A percentile compares a stretch with the other conserved stretches of the same genome.
Conservation (phyloP, 805 yeast species). For the Lipomyces oligophaga region DNA sequence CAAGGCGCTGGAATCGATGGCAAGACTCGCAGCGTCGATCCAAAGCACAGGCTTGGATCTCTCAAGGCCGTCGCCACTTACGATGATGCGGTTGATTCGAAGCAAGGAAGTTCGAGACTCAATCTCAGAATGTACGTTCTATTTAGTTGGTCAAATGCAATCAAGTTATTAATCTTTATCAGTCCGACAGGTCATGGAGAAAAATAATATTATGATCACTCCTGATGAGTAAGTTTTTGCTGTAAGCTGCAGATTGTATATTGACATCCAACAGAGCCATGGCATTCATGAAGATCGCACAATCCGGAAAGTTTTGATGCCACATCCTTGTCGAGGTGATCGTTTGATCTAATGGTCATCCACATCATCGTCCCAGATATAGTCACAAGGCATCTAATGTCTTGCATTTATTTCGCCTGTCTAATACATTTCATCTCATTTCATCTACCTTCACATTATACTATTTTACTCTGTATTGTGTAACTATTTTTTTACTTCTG, state of each 20-base stretch:
- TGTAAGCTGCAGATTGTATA: background rate
- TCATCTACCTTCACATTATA: background rate
- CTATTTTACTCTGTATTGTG: background rate
- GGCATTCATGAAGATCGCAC: slow-evolving; percentile 3
- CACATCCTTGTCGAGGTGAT: too few relatives aligned
- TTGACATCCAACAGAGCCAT: slow-evolving; percentile 1
- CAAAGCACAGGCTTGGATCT: background rate
- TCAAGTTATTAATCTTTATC: too few relatives aligned
- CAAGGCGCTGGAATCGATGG: too few relatives aligned
- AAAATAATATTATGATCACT: slow-evolving; percentile 13
- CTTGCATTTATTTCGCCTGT: too few relatives aligned
- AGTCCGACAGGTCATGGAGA: slow-evolving; percentile 12
- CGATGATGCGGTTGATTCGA: slow-evolving; percentile 10
- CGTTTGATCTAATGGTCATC: too few relatives aligned
- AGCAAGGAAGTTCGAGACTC: slow-evolving; percentile 20
- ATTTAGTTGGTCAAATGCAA: background rate
- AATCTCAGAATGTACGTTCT: slow-evolving; percentile 12
- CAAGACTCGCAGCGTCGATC: too few relatives aligned
- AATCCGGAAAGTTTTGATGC: slow-evolving; percentile 4
- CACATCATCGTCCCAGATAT: too few relatives aligned
- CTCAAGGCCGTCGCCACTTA: slow-evolving; percentile 10
- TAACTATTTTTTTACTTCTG: too few relatives aligned
- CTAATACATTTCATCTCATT: background rate
- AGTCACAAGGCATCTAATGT: too few relatives aligned
- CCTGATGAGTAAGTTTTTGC: slow-evolving; percentile 11